Conservation (phyloP, 1,139 yeast genomes). For the Geotrichum candidum region DNA sequence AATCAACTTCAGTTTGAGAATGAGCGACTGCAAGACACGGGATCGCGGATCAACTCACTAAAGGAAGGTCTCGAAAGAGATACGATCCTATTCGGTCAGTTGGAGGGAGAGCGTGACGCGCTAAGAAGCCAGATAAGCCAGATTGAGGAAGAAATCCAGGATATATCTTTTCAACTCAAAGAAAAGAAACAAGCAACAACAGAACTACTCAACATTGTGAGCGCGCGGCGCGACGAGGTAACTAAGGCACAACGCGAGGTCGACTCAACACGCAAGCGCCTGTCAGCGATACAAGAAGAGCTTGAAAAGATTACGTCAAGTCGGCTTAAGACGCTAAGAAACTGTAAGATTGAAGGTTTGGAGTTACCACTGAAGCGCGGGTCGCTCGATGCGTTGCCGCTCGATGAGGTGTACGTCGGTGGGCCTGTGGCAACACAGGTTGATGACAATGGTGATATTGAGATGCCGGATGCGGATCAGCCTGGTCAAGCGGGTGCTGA, state of each 20-base stretch:
- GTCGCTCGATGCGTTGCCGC: conserved; percentile 46
- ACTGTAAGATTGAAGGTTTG: conserved; percentile 70
- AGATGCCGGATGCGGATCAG: conserved; percentile 16
- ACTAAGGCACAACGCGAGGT: conserved; percentile 15
- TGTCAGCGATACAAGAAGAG: conserved; percentile 46
- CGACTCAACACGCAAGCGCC: conserved; percentile 31
- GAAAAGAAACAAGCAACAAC: conserved; percentile 26
- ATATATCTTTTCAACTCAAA: conserved; percentile 36
- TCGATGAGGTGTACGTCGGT: conserved; percentile 24
- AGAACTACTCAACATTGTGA: conserved; percentile 17
- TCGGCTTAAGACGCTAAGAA: conserved; percentile 56
- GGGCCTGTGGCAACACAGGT: conserved; percentile 15
- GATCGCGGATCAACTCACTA: conserved; percentile 41
- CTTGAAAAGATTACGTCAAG: conserved; percentile 53
- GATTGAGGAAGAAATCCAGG: conserved; percentile 27
- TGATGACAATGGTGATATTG: conserved; percentile 20
- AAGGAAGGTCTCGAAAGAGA: conserved; percentile 35
- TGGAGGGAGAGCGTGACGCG: conserved; percentile 17
- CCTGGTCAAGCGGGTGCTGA: conserved; percentile 16
- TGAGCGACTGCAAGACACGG: conserved; percentile 49
- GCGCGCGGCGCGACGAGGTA: conserved; percentile 10
- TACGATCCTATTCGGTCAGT: conserved; percentile 20
- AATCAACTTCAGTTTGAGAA: conserved; percentile 61
- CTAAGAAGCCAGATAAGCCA: conserved; percentile 18
- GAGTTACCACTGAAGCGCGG: conserved; percentile 62